A percentile compares a stretch with the other conserved stretches of the same genome.
phyloP scores from a whole-genome alignment of 768 basidiomycete species.

The Vishniacozyma victoriae region DNA sequence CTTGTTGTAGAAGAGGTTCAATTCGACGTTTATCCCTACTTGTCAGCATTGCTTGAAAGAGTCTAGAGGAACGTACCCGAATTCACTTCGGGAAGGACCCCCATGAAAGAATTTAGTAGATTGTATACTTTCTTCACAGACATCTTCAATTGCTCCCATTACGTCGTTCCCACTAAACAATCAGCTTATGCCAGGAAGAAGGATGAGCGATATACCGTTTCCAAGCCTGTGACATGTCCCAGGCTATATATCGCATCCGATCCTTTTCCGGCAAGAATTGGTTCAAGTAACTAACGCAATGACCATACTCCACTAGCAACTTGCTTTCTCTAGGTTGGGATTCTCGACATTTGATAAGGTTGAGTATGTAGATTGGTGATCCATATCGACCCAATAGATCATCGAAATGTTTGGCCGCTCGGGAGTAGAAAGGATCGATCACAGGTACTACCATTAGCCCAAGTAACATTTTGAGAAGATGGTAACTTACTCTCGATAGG shows the following conservation, averaged over 20 bases:
- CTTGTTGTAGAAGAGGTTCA: constrained; percentile 70
- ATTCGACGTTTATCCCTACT: constrained; percentile 14
- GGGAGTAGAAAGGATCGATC: constrained; percentile 88
- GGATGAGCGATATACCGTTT: constrained; percentile 60
- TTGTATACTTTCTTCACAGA: constrained; percentile 87
- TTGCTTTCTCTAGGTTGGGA: constrained; percentile 68
- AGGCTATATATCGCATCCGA: constrained; percentile 85
- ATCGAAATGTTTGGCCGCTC: constrained; percentile 88
- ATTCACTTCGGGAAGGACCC: constrained; percentile 54
- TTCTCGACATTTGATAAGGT: constrained; percentile 68
- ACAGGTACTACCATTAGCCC: constrained; percentile 63
- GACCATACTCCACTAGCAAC: constrained; percentile 79
- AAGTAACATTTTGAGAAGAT: background rate
- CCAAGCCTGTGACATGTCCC: constrained; percentile 93
- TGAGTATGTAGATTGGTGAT: constrained; percentile 79
- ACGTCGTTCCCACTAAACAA: constrained; percentile 57
- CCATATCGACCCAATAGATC: constrained; percentile 85
- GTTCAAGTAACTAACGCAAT: constrained; percentile 87
- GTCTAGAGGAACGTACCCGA: constrained; percentile 9
- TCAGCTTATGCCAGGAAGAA: background rate
- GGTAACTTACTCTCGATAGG: constrained; percentile 80
- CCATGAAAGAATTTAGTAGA: constrained; percentile 94
- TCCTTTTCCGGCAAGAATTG: constrained; percentile 83
- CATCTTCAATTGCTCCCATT: constrained; percentile 86
- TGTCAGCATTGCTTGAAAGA: background rate